Base-by-base conservation (phyloP, 768 basidiomycete species). In the Mycena indigotica region DNA sequence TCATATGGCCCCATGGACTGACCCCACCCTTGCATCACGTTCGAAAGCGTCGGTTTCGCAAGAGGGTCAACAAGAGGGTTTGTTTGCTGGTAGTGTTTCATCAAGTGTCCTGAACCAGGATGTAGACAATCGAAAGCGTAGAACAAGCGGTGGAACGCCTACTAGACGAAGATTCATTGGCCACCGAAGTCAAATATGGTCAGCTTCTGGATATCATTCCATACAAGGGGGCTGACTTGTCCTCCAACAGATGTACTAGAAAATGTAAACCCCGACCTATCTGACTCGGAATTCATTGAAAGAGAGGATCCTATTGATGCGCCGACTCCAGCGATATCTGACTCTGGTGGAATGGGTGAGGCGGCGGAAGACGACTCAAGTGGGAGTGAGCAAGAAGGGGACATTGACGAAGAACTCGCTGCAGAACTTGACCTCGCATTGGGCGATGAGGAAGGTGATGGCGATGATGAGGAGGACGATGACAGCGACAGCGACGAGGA, bases 1-100 rank as follows among this genome's bases (percentile, higher is more conserved):
- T 95, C 72, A 93, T 98, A 54, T 99, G 92, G 89, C 95, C 91
- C 0, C 95, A 98, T 66, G 97, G 97, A 2, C 79, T 98, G 45
- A 97, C 95, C 0, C 96, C 96, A 49, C 96, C 97, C 2, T 73
- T 99, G 54, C 86, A 91, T 62, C 86, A 95, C 67, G 93, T 86
- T 45, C 83, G 96, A 54, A 97, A 97, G 72, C 83, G 96, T 35
- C 78, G 97, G 41, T 98, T 98, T 74, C 82, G 96, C 57, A 95
- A 94, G 73, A 81, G 95, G 41, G 86, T 93, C 19, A 95, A 93
- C 67, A 81, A 83, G 70, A 75, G 93, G 65, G 92, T 92, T 64
- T 35, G 84, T 56, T 1, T 26, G 53, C 13, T 28, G 8, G n/a
- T n/a, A n/a, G n/a, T n/a, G n/a, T n/a, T n/a, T n/a, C n/a, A n/a